phyloP scores from a whole-genome alignment of 805 yeast genomes.

The Suhomyces canberraensis region DNA sequence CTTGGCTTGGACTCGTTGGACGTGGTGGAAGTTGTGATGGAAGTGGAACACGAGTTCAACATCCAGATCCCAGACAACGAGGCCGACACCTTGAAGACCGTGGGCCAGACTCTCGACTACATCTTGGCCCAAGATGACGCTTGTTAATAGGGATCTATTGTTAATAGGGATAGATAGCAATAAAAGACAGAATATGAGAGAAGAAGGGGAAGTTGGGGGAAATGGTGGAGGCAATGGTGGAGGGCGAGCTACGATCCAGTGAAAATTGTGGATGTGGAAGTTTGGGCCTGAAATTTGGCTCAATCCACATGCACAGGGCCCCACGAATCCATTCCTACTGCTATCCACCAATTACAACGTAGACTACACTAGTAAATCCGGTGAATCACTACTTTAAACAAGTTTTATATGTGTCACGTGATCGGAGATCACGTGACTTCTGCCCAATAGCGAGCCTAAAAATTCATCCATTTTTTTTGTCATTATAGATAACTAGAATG shows the following conservation, averaged over 20 bases:
- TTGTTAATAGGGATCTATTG: constrained; percentile 23
- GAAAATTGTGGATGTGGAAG: too few species aligned
- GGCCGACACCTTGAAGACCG: constrained; percentile 45
- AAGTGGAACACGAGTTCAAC: constrained; percentile 46
- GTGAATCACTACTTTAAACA: too few species aligned
- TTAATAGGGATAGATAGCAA: too few species aligned
- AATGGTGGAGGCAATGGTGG: too few species aligned
- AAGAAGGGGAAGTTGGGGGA: too few species aligned
- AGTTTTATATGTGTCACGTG: constrained; percentile 2
- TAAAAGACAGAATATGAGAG: too few species aligned
- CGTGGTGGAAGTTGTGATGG: constrained; percentile 47
- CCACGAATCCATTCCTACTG: too few species aligned
- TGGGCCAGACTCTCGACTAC: constrained; percentile 44
- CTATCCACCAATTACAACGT: too few species aligned
- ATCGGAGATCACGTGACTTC: not conserved
- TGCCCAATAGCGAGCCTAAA: constrained; percentile 3
- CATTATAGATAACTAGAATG: not conserved
- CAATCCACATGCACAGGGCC: too few species aligned
- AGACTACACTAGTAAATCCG: too few species aligned
- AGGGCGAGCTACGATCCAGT: too few species aligned
- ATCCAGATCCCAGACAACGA: constrained; percentile 47
- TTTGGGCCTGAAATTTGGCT: too few species aligned
- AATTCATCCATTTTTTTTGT: not conserved
- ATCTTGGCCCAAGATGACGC: constrained; percentile 43
- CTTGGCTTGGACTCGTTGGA: constrained; percentile 47